Conservation (phyloP, 2,329 filamentous ascomycete species). For the Colletotrichum echinochloae region DNA sequence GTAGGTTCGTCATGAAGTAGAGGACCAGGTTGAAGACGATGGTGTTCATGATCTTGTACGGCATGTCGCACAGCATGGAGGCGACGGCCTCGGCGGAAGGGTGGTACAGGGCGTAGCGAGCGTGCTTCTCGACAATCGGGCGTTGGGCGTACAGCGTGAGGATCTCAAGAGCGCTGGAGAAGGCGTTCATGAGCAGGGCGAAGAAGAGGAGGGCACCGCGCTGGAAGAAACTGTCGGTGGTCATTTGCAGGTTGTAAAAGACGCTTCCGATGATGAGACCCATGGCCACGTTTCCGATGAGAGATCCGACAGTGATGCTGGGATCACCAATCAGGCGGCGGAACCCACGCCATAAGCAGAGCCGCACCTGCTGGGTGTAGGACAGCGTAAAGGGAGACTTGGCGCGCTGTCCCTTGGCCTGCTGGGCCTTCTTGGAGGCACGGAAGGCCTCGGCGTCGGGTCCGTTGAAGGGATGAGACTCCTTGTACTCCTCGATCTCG, state of each 20-base stretch:
- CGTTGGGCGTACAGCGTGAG: slow-evolving; percentile 88
- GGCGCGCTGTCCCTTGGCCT: slow-evolving; percentile 69
- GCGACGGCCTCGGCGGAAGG: slow-evolving; percentile 89
- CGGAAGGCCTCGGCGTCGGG: slow-evolving; percentile 69
- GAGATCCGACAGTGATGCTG: slow-evolving; percentile 75
- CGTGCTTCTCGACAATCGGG: slow-evolving; percentile 91
- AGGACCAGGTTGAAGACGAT: slow-evolving; percentile 83
- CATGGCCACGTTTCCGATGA: slow-evolving; percentile 80
- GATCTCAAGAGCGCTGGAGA: slow-evolving; percentile 85
- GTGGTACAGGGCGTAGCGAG: slow-evolving; percentile 88
- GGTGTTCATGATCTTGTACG: slow-evolving; percentile 81
- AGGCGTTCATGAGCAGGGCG: slow-evolving; percentile 87
- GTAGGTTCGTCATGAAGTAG: slow-evolving; percentile 89
- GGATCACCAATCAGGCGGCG: slow-evolving; percentile 82
- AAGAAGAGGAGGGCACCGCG: slow-evolving; percentile 88
- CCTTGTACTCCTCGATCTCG: slow-evolving; percentile 69
- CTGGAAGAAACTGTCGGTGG: slow-evolving; percentile 80
- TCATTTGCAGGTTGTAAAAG: slow-evolving; percentile 78
- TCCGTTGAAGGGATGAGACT: slow-evolving; percentile 64
- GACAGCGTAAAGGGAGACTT: slow-evolving; percentile 88
- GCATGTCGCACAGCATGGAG: slow-evolving; percentile 88
- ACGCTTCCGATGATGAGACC: slow-evolving; percentile 82
- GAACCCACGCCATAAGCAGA: slow-evolving; percentile 87
- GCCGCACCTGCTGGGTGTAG: slow-evolving; percentile 77
- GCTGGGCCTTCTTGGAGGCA: slow-evolving; percentile 64